Evolutionary conservation across 768 basidiomycete genomes (phyloP), one percentile per base, ranked within the genome.

Genomic region (Agaricus bisporus): DNA sequence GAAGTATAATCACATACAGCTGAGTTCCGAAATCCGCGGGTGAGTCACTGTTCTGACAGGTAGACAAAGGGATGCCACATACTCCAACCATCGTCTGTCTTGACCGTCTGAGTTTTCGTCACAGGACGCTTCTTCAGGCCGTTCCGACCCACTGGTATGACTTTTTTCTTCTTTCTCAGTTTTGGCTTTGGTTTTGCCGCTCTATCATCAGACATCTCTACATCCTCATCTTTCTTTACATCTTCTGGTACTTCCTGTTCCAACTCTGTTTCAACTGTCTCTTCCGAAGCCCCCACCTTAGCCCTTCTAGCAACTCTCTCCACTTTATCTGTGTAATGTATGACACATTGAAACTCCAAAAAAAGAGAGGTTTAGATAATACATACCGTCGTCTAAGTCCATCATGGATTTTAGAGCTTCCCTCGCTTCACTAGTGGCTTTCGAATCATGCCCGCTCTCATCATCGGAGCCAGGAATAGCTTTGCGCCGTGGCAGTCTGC

Each of bases 1-100:
- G 81, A 81, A 6, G 87, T 87, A 63, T 88, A 86, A 63, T 91
- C 90, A 63, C 88, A 85, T 36, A 77, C 84, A 14, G 79, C 90
- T 91, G 58, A 48, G 15, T 44, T 57, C 26, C 29, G 45, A 41
- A 28, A 48, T 54, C 52, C 45, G 37, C 39, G 45, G 45, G n/a
- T 54, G 41, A 54, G 46, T 32, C 14, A 22, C 22, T 36, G 17
- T 35, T 42, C 20, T 32, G 2, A 45, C 12, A 6, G 50, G 50
- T 49, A 22, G 38, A 47, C 4, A 46, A 49, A 8, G 26, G 11
- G 51, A 54, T 36, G 14, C 69, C 78, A 50, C 63, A 90, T 89
- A 77, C 68, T 83, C 58, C 88, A 91, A 7, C 91, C 90, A 65
- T 87, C 84, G 0, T 72, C 79, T 57, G 86, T 85, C 22, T 74